These are phyloP conservation scores for Plasmodium billcollinsi DNA, from an alignment of 169 alveolate genomes.

Conservation along the genomic window DNA sequence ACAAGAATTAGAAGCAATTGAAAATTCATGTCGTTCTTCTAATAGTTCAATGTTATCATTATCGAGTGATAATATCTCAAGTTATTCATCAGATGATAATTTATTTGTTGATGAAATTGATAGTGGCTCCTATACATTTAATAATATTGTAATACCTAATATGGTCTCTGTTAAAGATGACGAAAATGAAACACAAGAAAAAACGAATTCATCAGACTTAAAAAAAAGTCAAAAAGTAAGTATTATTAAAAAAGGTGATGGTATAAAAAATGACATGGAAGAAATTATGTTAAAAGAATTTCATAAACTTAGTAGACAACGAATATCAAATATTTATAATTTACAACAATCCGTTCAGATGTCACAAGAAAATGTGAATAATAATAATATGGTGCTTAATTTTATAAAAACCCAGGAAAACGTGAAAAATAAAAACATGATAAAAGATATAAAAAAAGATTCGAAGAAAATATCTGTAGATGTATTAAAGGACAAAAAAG, in stretches of 20 bases:
- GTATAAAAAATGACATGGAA: slow-evolving; percentile 44
- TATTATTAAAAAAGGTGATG: not conserved
- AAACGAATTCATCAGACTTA: not conserved
- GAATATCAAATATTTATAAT: not conserved
- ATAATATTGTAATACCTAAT: not conserved
- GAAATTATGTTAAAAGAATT: slow-evolving; percentile 29
- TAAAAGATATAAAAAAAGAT: not conserved
- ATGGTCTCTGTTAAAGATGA: not conserved
- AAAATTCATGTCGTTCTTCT: slow-evolving; percentile 51
- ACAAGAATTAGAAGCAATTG: slow-evolving; percentile 19
- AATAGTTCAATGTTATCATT: slow-evolving; percentile 47
- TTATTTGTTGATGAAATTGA: slow-evolving; percentile 28
- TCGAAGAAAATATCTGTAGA: not conserved
- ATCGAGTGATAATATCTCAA: slow-evolving; percentile 49
- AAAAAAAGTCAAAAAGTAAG: too few relatives aligned
- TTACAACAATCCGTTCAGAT: slow-evolving; percentile 2
- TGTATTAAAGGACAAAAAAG: slow-evolving; percentile 2
- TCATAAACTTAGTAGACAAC: slow-evolving; percentile 22
- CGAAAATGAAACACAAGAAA: not conserved
- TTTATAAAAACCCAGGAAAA: not conserved
- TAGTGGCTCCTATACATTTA: not conserved
- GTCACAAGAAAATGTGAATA: slow-evolving; percentile 1
- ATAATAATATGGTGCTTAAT: slow-evolving; percentile 1
- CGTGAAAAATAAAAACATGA: not conserved
- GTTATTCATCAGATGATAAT: slow-evolving; percentile 42